phyloP scores from a whole-genome alignment of 2,329 filamentous ascomycete genomes.

The Hypoxylon sp. region DNA sequence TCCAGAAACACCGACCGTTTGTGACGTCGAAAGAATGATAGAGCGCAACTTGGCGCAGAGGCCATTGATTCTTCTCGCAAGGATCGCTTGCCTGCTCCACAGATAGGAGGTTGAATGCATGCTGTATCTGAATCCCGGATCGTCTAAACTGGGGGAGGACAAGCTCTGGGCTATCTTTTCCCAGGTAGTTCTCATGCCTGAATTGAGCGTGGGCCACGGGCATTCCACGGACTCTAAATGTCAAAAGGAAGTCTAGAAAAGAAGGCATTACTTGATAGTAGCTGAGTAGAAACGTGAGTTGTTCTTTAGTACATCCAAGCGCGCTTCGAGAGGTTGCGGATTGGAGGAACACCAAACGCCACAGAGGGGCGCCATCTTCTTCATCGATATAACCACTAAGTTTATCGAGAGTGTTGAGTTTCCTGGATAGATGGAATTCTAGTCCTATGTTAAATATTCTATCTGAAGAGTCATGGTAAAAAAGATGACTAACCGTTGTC shows the following conservation, averaged over 20 bases:
- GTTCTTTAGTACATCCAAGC: slow-evolving; percentile 44
- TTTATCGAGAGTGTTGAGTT: slow-evolving; percentile 15
- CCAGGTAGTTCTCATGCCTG: slow-evolving; percentile 41
- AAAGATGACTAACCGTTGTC: slow-evolving; percentile 8
- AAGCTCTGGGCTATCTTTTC: slow-evolving; percentile 18
- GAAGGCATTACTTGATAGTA: slow-evolving; percentile 49
- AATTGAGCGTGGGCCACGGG: slow-evolving; percentile 37
- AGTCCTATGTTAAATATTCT: neutral
- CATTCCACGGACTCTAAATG: slow-evolving; percentile 31
- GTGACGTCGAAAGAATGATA: slow-evolving; percentile 46
- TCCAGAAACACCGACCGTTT: slow-evolving; percentile 39
- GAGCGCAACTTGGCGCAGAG: slow-evolving; percentile 41
- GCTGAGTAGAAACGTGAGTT: slow-evolving; percentile 40
- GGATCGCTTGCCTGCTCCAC: slow-evolving; percentile 31
- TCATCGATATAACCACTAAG: slow-evolving; percentile 22
- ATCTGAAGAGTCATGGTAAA: neutral
- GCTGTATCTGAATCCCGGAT: slow-evolving; percentile 43
- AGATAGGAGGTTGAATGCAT: slow-evolving; percentile 45
- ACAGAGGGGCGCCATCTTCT: slow-evolving; percentile 30
- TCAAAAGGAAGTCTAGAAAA: slow-evolving; percentile 46
- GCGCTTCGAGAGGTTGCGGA: slow-evolving; percentile 34
- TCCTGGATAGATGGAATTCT: slow-evolving; percentile 7
- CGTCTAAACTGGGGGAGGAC: slow-evolving; percentile 18
- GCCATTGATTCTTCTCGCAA: slow-evolving; percentile 37
- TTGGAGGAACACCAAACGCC: slow-evolving; percentile 38